Conservation (phyloP, 495 filamentous ascomycete genomes). For the Bathelium albidoporum region DNA sequence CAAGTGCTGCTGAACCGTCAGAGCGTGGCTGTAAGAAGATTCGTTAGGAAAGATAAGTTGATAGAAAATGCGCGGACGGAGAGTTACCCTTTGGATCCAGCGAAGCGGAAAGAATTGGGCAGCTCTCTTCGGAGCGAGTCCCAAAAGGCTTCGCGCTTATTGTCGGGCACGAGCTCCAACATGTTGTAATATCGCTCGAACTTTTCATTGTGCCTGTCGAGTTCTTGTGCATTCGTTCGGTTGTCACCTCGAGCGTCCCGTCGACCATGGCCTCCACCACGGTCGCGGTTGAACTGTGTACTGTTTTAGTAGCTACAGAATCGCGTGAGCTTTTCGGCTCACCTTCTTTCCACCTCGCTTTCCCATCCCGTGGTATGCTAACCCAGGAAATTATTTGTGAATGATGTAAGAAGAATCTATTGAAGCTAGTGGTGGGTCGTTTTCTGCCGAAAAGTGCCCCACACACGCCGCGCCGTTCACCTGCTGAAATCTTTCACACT, state of each 20-base stretch:
- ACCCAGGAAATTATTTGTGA: no score
- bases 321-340: not conserved
- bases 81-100: constrained; percentile 71
- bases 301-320: not conserved
- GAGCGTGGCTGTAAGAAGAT: constrained; percentile 55
- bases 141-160: constrained; percentile 76
- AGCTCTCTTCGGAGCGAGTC: constrained; percentile 64
- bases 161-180: constrained; percentile 51
- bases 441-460: no score
- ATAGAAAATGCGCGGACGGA: not conserved
- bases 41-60: constrained; percentile 6
- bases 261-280: constrained; percentile 22
- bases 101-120: constrained; percentile 93
- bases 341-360: constrained; percentile 13
- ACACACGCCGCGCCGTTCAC: no score
- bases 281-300: constrained; percentile 9
- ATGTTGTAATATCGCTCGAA: constrained; percentile 77
- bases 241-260: constrained; percentile 26
- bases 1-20: constrained; percentile 74
- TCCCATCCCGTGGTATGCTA: no score
- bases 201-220: constrained; percentile 57
- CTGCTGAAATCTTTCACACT: no score
- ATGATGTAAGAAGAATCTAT: no score
- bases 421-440: no score
- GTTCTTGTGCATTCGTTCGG: constrained; percentile 21